Conservation (phyloP, 495 filamentous ascomycete species). For the Annulohypoxylon nitens region DNA sequence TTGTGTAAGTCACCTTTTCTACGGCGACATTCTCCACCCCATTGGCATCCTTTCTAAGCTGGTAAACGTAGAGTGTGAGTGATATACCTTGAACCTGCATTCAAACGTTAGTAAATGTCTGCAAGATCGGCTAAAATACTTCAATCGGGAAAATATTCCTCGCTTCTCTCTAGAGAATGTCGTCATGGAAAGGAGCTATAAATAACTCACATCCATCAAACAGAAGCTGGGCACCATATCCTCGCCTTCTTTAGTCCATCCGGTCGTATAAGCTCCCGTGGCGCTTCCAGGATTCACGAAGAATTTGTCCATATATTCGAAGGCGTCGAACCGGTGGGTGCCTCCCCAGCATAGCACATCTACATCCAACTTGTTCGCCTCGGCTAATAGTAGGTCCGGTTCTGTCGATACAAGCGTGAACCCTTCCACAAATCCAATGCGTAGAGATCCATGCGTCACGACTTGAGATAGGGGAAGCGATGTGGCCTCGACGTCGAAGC, state of each 20-base stretch:
- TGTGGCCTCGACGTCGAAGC: constrained; percentile 92
- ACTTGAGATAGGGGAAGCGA: constrained; percentile 93
- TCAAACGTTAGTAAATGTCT: constrained; percentile 30
- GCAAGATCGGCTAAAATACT: background rate
- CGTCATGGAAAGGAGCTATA: background rate
- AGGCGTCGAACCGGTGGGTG: constrained; percentile 97
- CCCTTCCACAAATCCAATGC: constrained; percentile 96
- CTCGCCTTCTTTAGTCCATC: constrained; percentile 70
- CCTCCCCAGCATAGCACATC: constrained; percentile 98
- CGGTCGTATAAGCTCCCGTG: constrained; percentile 82
- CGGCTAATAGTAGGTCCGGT: constrained; percentile 90
- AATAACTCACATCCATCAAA: constrained; percentile 92
- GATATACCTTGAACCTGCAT: constrained; percentile 95
- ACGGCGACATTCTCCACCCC: constrained; percentile 93
- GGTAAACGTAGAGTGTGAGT: constrained; percentile 96
- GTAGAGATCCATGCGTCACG: constrained; percentile 90
- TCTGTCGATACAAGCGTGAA: constrained; percentile 95
- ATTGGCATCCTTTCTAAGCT: constrained; percentile 88
- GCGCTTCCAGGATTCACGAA: constrained; percentile 98
- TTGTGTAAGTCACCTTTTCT: constrained; percentile 97
- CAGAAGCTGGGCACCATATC: constrained; percentile 95
- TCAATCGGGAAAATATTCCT: background rate
- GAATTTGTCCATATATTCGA: constrained; percentile 98
- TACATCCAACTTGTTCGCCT: constrained; percentile 94
- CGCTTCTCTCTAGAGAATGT: background rate